phyloP scores from a whole-genome alignment of 2,329 filamentous ascomycete genomes.

The Dryadomyces quercus-mongolicae region DNA sequence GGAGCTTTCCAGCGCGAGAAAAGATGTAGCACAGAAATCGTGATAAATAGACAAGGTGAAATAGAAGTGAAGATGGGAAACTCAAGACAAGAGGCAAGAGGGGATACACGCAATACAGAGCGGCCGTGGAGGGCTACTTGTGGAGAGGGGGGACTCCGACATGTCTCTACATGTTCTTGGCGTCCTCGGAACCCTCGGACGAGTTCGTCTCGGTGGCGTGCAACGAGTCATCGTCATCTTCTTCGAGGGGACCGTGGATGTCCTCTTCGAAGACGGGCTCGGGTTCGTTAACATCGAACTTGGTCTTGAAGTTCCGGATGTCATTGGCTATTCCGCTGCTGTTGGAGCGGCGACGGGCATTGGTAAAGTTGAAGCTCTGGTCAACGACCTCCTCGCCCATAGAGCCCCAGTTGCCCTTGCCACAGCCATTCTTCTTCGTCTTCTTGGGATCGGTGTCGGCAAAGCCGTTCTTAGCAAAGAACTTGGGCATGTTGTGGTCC shows the following conservation, averaged over 20 bases:
- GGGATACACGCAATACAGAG: neutral
- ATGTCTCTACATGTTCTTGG: conserved; percentile 11
- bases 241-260: conserved; percentile 54
- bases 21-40: neutral
- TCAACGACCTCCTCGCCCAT: conserved; percentile 77
- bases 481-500: conserved; percentile 71
- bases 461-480: conserved; percentile 81
- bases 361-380: conserved; percentile 69
- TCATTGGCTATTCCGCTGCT: conserved; percentile 62
- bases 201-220: conserved; percentile 48
- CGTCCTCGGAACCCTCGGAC: conserved; percentile 36
- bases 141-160: neutral
- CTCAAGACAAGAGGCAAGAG: neutral
- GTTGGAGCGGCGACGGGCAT: conserved; percentile 86
- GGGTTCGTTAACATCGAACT: conserved; percentile 82
- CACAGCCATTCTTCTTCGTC: conserved; percentile 91
- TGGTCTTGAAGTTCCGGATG: conserved; percentile 79
- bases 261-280: conserved; percentile 90
- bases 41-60: neutral
- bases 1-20: neutral
- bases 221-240: conserved; percentile 42
- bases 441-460: conserved; percentile 77
- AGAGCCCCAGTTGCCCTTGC: conserved; percentile 88
- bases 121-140: neutral
- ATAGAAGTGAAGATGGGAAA: neutral